Evolutionary conservation across 2,329 filamentous ascomycete species (phyloP).

Genomic region (Aspergillus nomiae): DNA sequence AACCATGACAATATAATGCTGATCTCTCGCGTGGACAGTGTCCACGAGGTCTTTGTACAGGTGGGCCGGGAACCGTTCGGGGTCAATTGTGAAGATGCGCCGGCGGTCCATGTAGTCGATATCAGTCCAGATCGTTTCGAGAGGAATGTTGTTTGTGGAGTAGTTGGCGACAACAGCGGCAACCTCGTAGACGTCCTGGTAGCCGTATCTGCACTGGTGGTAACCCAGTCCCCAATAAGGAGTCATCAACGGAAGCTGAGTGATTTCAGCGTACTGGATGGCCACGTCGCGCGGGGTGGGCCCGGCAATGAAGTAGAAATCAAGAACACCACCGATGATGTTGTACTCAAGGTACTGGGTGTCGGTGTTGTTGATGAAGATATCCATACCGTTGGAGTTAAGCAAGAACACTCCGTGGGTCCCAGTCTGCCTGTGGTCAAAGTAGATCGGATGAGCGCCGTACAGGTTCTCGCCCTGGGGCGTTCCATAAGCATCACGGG

Average conservation of each 20-base stretch:
- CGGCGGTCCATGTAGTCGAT: slow-evolving; percentile 46
- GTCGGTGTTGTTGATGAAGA: slow-evolving; percentile 64
- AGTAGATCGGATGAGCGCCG: slow-evolving; percentile 72
- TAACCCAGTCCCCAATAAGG: slow-evolving; percentile 66
- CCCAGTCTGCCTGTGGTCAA: slow-evolving; percentile 62
- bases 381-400: slow-evolving; percentile 76
- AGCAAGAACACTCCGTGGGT: slow-evolving; percentile 70
- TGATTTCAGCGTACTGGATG: slow-evolving; percentile 60
- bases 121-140: slow-evolving; percentile 50
- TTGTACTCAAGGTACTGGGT: slow-evolving; percentile 69
- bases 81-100: slow-evolving; percentile 42
- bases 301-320: slow-evolving; percentile 68
- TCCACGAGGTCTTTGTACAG: slow-evolving; percentile 65
- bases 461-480: slow-evolving; percentile 60
- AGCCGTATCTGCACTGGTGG: slow-evolving; percentile 67
- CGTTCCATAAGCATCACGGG: neutral
- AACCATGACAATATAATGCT: slow-evolving; percentile 77
- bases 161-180: slow-evolving; percentile 48
- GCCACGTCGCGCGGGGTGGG: slow-evolving; percentile 60
- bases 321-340: slow-evolving; percentile 72
- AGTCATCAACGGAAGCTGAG: slow-evolving; percentile 60
- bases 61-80: slow-evolving; percentile 38
- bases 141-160: slow-evolving; percentile 41
- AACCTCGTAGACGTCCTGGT: slow-evolving; percentile 50
- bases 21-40: slow-evolving; percentile 66